Conservation (phyloP, 768 basidiomycete species). For the Coprinopsis cinerea region DNA sequence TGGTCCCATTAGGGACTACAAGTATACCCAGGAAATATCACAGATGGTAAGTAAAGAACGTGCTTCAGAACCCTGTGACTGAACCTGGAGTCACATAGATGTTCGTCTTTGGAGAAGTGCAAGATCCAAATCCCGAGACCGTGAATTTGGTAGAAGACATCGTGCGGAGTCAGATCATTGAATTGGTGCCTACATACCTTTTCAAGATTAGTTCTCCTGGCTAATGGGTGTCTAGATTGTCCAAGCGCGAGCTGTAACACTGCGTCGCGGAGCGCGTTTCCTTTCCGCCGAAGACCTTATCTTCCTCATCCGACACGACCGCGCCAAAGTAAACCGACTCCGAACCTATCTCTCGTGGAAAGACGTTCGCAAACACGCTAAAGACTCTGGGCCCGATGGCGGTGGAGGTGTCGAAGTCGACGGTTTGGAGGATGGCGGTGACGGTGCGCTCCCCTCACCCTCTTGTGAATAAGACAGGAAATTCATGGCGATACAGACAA, state of each 20-base stretch:
- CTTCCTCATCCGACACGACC: conserved; percentile 91
- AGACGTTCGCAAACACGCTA: conserved; percentile 92
- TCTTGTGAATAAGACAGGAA: neutral
- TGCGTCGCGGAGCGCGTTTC: conserved; percentile 76
- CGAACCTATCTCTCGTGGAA: conserved; percentile 96
- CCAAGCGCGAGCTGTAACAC: conserved; percentile 81
- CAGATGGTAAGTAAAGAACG: conserved; percentile 64
- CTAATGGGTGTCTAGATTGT: conserved; percentile 52
- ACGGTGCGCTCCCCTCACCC: conserved; percentile 43
- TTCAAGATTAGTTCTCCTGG: neutral
- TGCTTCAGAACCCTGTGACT: neutral
- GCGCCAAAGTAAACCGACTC: conserved; percentile 89
- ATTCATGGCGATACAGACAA: conserved; percentile 48
- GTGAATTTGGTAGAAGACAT: conserved; percentile 96
- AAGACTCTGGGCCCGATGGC: conserved; percentile 80
- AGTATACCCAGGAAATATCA: conserved; percentile 87
- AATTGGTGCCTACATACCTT: conserved; percentile 52
- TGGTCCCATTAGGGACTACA: conserved; percentile 54
- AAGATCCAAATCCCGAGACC: conserved; percentile 82
- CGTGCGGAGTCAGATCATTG: conserved; percentile 83
- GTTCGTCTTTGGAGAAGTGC: conserved; percentile 96
- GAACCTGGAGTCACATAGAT: conserved; percentile 49
- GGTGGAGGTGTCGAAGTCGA: conserved; percentile 81
- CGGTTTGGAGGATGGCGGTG: conserved; percentile 75
- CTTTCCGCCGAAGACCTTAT: conserved; percentile 93